Base-by-base conservation (phyloP, 2,329 filamentous ascomycete species). In the Pyricularia sp. region DNA sequence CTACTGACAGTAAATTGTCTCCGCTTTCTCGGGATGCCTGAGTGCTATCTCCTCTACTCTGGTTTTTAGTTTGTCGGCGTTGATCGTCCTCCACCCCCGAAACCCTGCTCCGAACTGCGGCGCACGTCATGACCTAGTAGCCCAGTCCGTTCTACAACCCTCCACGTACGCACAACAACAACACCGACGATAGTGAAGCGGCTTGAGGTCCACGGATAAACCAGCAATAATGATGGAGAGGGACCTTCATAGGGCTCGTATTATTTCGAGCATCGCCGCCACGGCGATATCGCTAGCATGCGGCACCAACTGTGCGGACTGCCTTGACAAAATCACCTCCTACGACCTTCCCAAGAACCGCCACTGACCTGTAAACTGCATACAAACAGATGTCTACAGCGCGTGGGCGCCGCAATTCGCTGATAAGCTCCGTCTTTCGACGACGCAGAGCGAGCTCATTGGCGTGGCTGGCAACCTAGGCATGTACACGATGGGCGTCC, bases 321-420 rank as follows among this genome's bases (percentile, higher is more conserved):
- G 28, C 66, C 67, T 42, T 17, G 59, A 26, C 36, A 26, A 25
- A 17, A 58, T 17, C 26, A n/a, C 5, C n/a, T 30, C 28, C 20
- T 14, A 25, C 61, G 50, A 17, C 14, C 2, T 17, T 20, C 20
- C 14, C 59, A 9, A 65, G 26, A 25, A 17, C 63, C 30, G 36
- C 23, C 9, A 42, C 64, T 68, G 28, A 66, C 26, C 17, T 2
- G 33, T 63, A 20, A 33, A n/a, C 3, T 50, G 17, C 58, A 65
- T 30, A 64, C 7, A n/a, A 25, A 33, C 97, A 93, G 98, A 99
- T 87, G 94, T 94, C 76, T 99, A 97, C 80, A 97, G 93, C 69
- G 94, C 94, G 79, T 99, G 95, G 94, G 93, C 92, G 17, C 95
- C 95, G 25, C 94, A 97, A 80, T 97, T 97, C 77, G 93, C 94